Base-by-base conservation (phyloP, 257 asterid species). In the Gynochthodes officinalis region DNA sequence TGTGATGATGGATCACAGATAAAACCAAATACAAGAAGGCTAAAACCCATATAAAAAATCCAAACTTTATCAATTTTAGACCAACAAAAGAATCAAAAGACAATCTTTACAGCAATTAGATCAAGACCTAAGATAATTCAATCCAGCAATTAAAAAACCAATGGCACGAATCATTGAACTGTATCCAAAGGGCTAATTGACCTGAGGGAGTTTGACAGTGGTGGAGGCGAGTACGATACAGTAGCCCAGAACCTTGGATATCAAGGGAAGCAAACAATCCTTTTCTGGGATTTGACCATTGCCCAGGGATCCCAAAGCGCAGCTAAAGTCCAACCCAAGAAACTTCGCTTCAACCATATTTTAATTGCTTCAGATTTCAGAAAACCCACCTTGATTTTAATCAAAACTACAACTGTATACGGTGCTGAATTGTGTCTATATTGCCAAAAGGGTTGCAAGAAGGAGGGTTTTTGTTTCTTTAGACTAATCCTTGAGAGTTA, bases 171-270 rank as follows among this genome's bases (percentile, higher is more conserved):
- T 5, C 27, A 50, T 21, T 50, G 27, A 50, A 27, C 57, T 18
- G 57, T 50, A 7, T 28, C 28, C 40, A 66, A 61, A 71, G 55
- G 70, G 15, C 61, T 9, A 39, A 74, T 53, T 69, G 42, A 91
- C 97, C 96, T 94, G 99, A 9, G 99, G 99, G 48, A 94, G 89
- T 77, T 94, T 94, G 76, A 94, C 99, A 37, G 97, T 94, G 79
- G 96, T 94, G 69, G 99, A 94, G 37, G 98, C 99, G 49, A 96
- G 98, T 2, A 94, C 97, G 76, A 94, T 89, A 78, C 89, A 89
- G 85, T 94, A 94, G 60, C 99, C 99, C 70, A 94, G 82, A 25
- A 94, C 80, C 89, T 90, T 94, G 1, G 99, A 94, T 43, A 94
- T 84, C 39, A 94, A 79, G 4, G 98, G 99, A 69, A 94, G 96